phyloP scores from a whole-genome alignment of 2,329 filamentous ascomycete species.

The Coniochaeta sp. region DNA sequence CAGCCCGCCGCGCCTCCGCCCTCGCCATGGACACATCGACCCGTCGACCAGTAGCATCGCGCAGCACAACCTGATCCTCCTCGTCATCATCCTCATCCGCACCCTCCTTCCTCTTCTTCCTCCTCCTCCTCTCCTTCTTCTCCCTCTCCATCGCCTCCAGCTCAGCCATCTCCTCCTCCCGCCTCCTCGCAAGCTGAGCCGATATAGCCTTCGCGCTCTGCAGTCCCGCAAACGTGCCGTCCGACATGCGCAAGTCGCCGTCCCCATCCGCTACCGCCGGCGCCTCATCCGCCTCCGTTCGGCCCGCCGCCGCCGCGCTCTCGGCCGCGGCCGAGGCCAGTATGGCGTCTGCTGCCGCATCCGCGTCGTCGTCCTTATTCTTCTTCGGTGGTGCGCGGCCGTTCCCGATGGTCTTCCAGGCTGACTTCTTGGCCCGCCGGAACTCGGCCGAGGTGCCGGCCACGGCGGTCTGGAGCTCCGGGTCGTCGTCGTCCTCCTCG shows the following conservation, averaged over 20 bases:
- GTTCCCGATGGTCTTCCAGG: conserved; percentile 66
- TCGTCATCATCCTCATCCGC: conserved; percentile 29
- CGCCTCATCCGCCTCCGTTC: conserved; percentile 35
- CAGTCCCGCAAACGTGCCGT: conserved; percentile 78
- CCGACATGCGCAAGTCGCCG: conserved; percentile 65
- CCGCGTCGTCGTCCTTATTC: conserved; percentile 29
- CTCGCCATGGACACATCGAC: conserved; percentile 90
- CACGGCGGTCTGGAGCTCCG: conserved; percentile 41
- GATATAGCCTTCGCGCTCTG: conserved; percentile 77
- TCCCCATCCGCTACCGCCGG: conserved; percentile 36
- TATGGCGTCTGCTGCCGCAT: conserved; percentile 68
- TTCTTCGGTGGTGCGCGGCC: neutral
- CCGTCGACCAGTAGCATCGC: conserved; percentile 88
- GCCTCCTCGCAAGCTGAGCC: conserved; percentile 56
- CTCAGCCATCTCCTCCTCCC: conserved; percentile 21
- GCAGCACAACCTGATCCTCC: conserved; percentile 78
- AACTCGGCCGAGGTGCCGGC: conserved; percentile 53
- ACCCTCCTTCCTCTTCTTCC: conserved; percentile 32
- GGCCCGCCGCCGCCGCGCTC: conserved; percentile 40
- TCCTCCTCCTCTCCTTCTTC: conserved; percentile 21
- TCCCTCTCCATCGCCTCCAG: conserved; percentile 19
- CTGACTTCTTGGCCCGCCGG: conserved; percentile 67
- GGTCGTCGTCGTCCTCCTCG: conserved; percentile 43
- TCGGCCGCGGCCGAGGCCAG: conserved; percentile 66
- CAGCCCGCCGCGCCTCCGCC: conserved; percentile 67